Conservation (phyloP, 495 filamentous ascomycete genomes). For the Tuber borchii region DNA sequence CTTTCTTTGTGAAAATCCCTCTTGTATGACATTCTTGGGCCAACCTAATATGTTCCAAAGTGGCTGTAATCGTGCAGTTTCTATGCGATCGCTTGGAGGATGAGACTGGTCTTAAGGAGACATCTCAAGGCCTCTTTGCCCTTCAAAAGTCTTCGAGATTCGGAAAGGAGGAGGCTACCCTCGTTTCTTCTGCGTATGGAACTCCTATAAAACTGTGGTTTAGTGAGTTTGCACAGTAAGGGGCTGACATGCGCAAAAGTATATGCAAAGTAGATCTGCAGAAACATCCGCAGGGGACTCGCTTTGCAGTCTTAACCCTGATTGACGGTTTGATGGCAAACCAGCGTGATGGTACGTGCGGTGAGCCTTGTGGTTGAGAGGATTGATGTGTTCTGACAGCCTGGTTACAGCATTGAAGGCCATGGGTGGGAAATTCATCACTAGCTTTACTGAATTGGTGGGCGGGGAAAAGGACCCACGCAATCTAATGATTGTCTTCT, state of each 20-base stretch:
- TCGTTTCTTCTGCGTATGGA: constrained; percentile 39
- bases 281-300: constrained; percentile 56
- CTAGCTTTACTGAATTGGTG: constrained; percentile 61
- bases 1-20: background rate
- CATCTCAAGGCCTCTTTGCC: constrained; percentile 45
- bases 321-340: constrained; percentile 60
- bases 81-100: constrained; percentile 58
- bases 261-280: constrained; percentile 49
- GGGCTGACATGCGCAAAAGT: constrained; percentile 14
- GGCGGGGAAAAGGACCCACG: constrained; percentile 71
- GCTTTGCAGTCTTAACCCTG: constrained; percentile 59
- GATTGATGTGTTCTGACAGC: constrained; percentile 24
- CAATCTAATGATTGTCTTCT: constrained; percentile 73
- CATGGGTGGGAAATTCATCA: constrained; percentile 55
- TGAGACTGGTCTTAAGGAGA: constrained; percentile 44
- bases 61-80: constrained; percentile 55
- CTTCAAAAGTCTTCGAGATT: constrained; percentile 52
- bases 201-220: background rate
- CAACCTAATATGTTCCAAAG: constrained; percentile 17
- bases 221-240: background rate
- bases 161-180: constrained; percentile 49
- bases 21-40: background rate
- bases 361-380: background rate
- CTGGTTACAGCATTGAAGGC: constrained; percentile 47
- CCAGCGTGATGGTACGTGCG: constrained; percentile 54